A percentile compares a stretch with the other conserved stretches of the same genome.
phyloP scores from a whole-genome alignment of 169 alveolate genomes.

The Plasmodium vivax region DNA sequence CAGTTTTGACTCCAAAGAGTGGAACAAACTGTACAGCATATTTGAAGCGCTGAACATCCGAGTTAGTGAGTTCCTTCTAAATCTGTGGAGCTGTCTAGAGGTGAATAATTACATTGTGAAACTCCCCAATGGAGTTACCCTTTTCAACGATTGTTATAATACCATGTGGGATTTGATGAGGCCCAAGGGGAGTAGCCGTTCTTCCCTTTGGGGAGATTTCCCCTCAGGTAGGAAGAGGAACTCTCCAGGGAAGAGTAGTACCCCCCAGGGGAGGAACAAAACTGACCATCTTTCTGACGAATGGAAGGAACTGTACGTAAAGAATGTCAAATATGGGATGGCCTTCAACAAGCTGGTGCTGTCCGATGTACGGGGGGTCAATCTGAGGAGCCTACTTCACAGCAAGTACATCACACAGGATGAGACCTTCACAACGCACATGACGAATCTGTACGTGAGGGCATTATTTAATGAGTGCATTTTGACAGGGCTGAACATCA shows the following conservation, averaged over 20 bases:
- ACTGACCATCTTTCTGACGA: neutral
- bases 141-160: conserved; percentile 17
- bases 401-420: conserved; percentile 8
- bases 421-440: neutral
- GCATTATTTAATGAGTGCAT: conserved; percentile 62
- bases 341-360: conserved; percentile 14
- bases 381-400: neutral
- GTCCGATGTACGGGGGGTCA: conserved; percentile 10
- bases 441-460: conserved; percentile 14
- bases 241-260: neutral
- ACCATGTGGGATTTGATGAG: neutral
- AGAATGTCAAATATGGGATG: conserved; percentile 16
- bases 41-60: conserved; percentile 34
- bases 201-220: neutral
- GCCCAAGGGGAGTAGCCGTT: neutral
- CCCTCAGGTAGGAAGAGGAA: neutral
- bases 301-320: conserved; percentile 9
- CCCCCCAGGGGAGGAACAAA: neutral
- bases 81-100: conserved; percentile 11
- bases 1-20: conserved; percentile 62
- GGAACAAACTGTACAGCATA: conserved; percentile 44
- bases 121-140: neutral
- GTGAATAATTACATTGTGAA: neutral
- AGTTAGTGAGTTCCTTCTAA: conserved; percentile 1
- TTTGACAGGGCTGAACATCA: conserved; percentile 47